Base-by-base conservation (phyloP, 2,329 filamentous ascomycete genomes). In the Calonectria ilicicola region DNA sequence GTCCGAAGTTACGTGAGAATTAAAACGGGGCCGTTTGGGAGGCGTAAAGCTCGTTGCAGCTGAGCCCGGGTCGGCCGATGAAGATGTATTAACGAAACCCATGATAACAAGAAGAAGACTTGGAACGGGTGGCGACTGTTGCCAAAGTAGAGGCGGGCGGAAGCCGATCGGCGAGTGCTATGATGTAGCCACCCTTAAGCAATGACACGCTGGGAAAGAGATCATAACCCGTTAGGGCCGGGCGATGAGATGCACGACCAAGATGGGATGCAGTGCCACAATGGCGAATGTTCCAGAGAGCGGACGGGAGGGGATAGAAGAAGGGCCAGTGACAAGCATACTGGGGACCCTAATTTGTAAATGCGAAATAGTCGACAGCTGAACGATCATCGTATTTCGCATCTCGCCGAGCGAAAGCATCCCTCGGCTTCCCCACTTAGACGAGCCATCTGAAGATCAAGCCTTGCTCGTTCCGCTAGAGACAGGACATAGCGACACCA, bases 1-100 rank as follows among this genome's bases (percentile, higher is more conserved):
- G 78, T 90, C 87, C 67, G 87, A 85, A 3, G 88, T 90, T 69
- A 84, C 79, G 66, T 85, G 84, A 1, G 87, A 87, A 81, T 89
- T 88, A 80, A 90, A 90, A 53, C 80, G 83, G 38, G 88, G 89
- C 21, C 88, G 86, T 42, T 74, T 74, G 29, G 82, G 80, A 70
- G 60, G 69, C 29, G 47, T 44, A 58, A 17, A 74, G 38, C 72
- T 58, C 17, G 69, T 56, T 23, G 70, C 53, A 32, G 74, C 38
- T 69, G 76, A 72, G 21, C 67, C 73, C 60, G 72, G 56, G 68
- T 71, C 65, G 68, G 71, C 63, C 35, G 79, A 70, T 75, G 76
- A 42, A 71, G 75, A 72, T 44, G 70, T 69, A 73, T 75, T 75
- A 72, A 75, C 68, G 63, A 70, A 63, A 56, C 76, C 71, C 79